Evolutionary conservation across 345 rosid species (phyloP).

Genomic region (Microcos paniculata): DNA sequence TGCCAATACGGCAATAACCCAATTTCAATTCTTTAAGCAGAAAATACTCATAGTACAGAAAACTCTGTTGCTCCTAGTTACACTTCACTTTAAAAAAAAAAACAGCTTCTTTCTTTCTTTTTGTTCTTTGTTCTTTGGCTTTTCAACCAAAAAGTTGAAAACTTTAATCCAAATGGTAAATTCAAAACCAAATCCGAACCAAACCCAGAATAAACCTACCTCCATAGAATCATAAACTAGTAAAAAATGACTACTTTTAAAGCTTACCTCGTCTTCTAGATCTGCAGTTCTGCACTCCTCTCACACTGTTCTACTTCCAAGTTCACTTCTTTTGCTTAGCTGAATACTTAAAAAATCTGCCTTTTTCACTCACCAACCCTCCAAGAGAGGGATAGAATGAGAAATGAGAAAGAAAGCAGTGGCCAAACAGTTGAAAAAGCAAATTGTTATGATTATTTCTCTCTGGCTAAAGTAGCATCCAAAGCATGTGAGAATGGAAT

Average conservation of each 20-base stretch:
- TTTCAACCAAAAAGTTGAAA: slow-evolving; percentile 20
- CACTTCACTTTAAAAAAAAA: slow-evolving; percentile 3
- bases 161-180: slow-evolving; percentile 20
- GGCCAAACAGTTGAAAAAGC: slow-evolving; percentile 8
- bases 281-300: slow-evolving; percentile 25
- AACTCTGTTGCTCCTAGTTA: not conserved
- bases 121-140: slow-evolving; percentile 21
- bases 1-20: not conserved
- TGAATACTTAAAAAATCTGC: not conserved
- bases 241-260: not conserved
- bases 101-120: slow-evolving; percentile 37
- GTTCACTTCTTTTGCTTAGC: not conserved
- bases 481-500: slow-evolving; percentile 14
- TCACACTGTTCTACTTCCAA: slow-evolving; percentile 2
- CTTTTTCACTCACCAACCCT: not conserved
- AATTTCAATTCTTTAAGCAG: slow-evolving; percentile 14
- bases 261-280: slow-evolving; percentile 22
- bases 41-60: not conserved
- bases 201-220: not conserved
- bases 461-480: slow-evolving; percentile 18
- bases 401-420: not conserved
- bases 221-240: slow-evolving; percentile 6
- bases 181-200: not conserved
- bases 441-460: slow-evolving; percentile 20
- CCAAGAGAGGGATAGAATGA: not conserved